phyloP scores from a whole-genome alignment of 805 yeast genomes.

The Ogataea thermomethanolica region DNA sequence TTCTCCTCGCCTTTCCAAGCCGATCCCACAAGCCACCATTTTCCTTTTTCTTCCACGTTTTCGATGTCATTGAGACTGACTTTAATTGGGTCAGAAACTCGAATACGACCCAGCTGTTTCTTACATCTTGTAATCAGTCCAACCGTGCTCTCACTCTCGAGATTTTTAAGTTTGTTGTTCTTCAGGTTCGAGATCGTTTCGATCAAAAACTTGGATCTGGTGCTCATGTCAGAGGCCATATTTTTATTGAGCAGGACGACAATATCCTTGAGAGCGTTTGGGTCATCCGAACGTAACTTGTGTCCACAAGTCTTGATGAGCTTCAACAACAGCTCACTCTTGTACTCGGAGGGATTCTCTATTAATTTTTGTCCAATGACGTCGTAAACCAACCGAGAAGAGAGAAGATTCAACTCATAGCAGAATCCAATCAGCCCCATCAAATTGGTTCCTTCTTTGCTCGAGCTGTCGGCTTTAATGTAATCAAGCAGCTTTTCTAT shows the following conservation, averaged over 20 bases:
- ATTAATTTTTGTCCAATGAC: slow-evolving; percentile 45
- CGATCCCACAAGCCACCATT: slow-evolving; percentile 99
- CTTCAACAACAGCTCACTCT: slow-evolving; percentile 74
- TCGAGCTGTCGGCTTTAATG: slow-evolving; percentile 29
- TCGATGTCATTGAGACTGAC: slow-evolving; percentile 81
- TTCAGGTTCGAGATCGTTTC: slow-evolving; percentile 84
- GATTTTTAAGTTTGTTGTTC: slow-evolving; percentile 68
- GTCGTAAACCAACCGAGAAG: slow-evolving; percentile 75
- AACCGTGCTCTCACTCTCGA: slow-evolving; percentile 48
- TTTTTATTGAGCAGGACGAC: slow-evolving; percentile 53
- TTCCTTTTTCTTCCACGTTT: slow-evolving; percentile 75
- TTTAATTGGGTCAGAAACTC: slow-evolving; percentile 69
- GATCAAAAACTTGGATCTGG: slow-evolving; percentile 77
- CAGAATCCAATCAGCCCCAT: slow-evolving; percentile 72
- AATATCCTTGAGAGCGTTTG: slow-evolving; percentile 77
- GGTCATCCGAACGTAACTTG: slow-evolving; percentile 87
- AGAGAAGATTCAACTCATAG: slow-evolving; percentile 73
- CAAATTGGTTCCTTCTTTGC: slow-evolving; percentile 47
- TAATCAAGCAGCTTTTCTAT: slow-evolving; percentile 63
- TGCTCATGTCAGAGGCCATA: slow-evolving; percentile 38
- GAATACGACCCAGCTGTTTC: slow-evolving; percentile 57
- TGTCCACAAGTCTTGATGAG: slow-evolving; percentile 75
- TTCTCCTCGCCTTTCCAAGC: slow-evolving; percentile 76
- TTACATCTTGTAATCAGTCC: slow-evolving; percentile 56
- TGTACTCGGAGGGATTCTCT: slow-evolving; percentile 53